A percentile compares a stretch with the other conserved stretches of the same genome.
Conservation (phyloP, 768 basidiomycete species). For the Sporobolomyces roseus region DNA sequence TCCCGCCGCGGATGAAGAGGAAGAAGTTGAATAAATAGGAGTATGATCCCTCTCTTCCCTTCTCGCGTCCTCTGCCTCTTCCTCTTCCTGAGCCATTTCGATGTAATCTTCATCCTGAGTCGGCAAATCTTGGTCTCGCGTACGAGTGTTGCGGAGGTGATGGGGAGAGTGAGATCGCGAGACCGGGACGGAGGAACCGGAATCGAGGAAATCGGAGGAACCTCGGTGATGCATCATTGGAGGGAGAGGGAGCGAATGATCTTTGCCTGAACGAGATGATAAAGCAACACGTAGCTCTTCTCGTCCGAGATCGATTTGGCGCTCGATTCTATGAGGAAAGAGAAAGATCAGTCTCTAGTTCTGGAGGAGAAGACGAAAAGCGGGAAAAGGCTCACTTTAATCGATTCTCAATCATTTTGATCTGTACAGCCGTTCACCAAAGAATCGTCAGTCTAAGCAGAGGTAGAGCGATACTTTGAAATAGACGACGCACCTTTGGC, state of each 20-base stretch:
- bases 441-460: too few species aligned
- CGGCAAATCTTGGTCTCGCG: not conserved
- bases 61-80: not conserved
- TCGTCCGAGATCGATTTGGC: conserved; percentile 41
- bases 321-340: conserved; percentile 34
- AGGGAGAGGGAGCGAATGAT: not conserved
- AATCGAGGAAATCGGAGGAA: conserved; percentile 14
- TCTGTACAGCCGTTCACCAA: conserved; percentile 55
- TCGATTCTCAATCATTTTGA: conserved; percentile 94
- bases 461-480: too few species aligned
- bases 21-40: not conserved
- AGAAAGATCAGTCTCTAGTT: not conserved
- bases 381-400: conserved; percentile 49
- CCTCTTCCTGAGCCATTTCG: not conserved
- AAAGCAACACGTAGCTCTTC: conserved; percentile 19
- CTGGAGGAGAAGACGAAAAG: not conserved
- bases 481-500: conserved; percentile 84
- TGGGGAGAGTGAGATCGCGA: not conserved
- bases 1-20: too few species aligned
- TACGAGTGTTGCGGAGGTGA: not conserved
- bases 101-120: conserved; percentile 9
- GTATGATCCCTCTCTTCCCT: conserved; percentile 1
- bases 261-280: not conserved
- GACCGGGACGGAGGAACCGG: not conserved
- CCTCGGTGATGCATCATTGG: not conserved